Evolutionary conservation across 441 rosid genomes (phyloP).

Genomic region (Gossypium trilobum): DNA sequence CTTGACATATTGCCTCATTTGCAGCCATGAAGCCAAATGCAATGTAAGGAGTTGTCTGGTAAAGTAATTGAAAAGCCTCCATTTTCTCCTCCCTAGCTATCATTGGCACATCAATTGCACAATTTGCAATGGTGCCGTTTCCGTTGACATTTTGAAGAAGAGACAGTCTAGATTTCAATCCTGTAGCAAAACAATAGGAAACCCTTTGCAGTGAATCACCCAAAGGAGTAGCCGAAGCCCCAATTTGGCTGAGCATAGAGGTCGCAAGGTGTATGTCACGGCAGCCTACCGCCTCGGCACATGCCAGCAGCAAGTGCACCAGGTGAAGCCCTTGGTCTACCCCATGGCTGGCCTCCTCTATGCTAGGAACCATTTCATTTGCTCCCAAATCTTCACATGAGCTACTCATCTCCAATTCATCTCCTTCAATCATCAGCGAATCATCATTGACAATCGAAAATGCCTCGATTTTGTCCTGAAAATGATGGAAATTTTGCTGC

Average conservation of each 20-base stretch:
- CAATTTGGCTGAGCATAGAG: conserved; percentile 44
- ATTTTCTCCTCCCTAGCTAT: conserved; percentile 35
- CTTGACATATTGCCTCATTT: conserved; percentile 57
- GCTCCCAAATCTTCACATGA: conserved; percentile 15
- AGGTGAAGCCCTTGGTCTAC: conserved; percentile 59
- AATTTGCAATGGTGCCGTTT: conserved; percentile 28
- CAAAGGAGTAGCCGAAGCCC: conserved; percentile 33
- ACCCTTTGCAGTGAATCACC: conserved; percentile 60
- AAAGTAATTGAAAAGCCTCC: conserved; percentile 54
- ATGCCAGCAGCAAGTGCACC: conserved; percentile 51
- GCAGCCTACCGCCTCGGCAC: conserved; percentile 65
- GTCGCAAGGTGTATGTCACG: conserved; percentile 43
- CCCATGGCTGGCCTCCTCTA: conserved; percentile 29
- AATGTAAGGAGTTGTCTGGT: conserved; percentile 50
- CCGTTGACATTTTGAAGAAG: conserved; percentile 37
- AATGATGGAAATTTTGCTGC: background rate
- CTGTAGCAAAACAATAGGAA: conserved; percentile 44
- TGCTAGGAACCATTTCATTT: conserved; percentile 17
- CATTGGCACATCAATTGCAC: conserved; percentile 20
- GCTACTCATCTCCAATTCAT: conserved; percentile 20
- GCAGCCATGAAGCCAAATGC: conserved; percentile 64
- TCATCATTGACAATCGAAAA: conserved; percentile 19
- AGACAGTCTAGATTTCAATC: conserved; percentile 45
- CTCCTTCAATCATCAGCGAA: conserved; percentile 18
- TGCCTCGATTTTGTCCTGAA: conserved; percentile 15